phyloP scores from a whole-genome alignment of 139 green algal genomes.

The Picochlorum sp. region DNA sequence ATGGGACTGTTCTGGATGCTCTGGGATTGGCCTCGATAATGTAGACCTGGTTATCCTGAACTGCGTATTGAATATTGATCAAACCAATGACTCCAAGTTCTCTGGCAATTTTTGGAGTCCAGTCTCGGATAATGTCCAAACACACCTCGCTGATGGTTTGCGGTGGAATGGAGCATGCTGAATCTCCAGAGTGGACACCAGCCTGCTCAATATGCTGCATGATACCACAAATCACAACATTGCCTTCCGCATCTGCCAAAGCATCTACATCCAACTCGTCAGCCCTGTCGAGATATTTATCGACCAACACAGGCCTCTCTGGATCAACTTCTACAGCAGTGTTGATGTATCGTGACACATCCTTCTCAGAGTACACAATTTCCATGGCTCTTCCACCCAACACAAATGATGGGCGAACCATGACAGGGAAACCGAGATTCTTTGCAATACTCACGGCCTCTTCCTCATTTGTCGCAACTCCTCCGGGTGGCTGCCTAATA shows the following conservation, averaged over 20 bases:
- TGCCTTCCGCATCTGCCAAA: slow-evolving; percentile 79
- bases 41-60: slow-evolving; percentile 80
- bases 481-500: slow-evolving; percentile 80
- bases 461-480: slow-evolving; percentile 42
- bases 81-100: slow-evolving; percentile 90
- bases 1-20: slow-evolving; percentile 93
- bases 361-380: slow-evolving; percentile 84
- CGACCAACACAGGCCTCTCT: slow-evolving; percentile 88
- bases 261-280: slow-evolving; percentile 98
- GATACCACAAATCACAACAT: slow-evolving; percentile 94
- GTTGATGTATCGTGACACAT: slow-evolving; percentile 67
- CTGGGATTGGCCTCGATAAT: slow-evolving; percentile 99
- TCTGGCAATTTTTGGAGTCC: slow-evolving; percentile 78
- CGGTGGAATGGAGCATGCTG: slow-evolving; percentile 86
- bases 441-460: slow-evolving; percentile 72
- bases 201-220: slow-evolving; percentile 99
- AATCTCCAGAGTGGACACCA: slow-evolving; percentile 95
- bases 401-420: slow-evolving; percentile 96
- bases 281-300: slow-evolving; percentile 91
- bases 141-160: slow-evolving; percentile 78
- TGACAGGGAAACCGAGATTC: slow-evolving; percentile 89
- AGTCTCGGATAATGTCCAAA: slow-evolving; percentile 64
- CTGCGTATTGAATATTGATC: slow-evolving; percentile 98
- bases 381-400: slow-evolving; percentile 97
- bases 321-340: slow-evolving; percentile 63